Percentiles rank a stretch among this genome's conserved stretches.
Evolutionary conservation across 225 moss, liverwort and hornwort species (phyloP).

Genomic region (Straminergon stramineum): DNA sequence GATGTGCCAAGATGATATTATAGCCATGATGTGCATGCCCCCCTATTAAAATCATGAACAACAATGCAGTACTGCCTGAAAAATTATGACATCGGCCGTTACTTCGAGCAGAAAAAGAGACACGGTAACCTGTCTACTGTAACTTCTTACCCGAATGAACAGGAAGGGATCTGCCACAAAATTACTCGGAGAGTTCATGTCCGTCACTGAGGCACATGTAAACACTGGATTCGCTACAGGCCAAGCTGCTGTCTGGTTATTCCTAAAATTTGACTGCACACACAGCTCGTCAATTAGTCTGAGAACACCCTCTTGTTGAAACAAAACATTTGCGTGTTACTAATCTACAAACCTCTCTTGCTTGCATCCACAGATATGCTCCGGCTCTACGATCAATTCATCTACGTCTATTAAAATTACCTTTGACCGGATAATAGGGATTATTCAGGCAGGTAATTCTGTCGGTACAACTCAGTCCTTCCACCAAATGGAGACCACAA

Average conservation of each 20-base stretch:
- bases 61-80: neutral
- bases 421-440: neutral
- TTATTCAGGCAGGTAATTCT: neutral
- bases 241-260: slow-evolving; percentile 67
- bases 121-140: neutral
- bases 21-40: neutral
- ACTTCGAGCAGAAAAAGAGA: neutral
- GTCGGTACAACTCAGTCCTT: neutral
- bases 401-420: neutral
- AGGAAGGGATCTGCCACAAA: slow-evolving; percentile 96
- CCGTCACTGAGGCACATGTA: slow-evolving; percentile 70
- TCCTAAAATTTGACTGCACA: slow-evolving; percentile 50
- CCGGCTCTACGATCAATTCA: neutral
- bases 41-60: neutral
- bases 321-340: neutral
- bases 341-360: neutral
- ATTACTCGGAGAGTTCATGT: slow-evolving; percentile 63
- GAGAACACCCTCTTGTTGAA: neutral
- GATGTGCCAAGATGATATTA: neutral
- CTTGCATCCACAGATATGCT: neutral
- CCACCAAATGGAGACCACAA: neutral
- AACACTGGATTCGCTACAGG: slow-evolving; percentile 87
- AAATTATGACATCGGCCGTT: neutral
- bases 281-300: neutral
- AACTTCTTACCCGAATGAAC: slow-evolving; percentile 43